phyloP scores from a whole-genome alignment of 352 stramenopile species.

The Phytophthora fragariae region DNA sequence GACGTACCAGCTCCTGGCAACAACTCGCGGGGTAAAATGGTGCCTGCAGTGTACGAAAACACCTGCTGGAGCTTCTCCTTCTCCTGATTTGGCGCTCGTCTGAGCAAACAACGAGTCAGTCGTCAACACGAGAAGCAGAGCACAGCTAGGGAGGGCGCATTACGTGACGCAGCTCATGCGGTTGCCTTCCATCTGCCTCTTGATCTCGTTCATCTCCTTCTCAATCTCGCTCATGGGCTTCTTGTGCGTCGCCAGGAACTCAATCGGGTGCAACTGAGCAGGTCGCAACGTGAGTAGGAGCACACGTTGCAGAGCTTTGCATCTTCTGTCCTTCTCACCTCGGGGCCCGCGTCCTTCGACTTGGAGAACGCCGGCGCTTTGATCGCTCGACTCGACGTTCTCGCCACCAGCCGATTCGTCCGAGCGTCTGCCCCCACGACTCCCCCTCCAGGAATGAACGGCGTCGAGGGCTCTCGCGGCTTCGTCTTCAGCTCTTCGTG shows the following conservation, averaged over 20 bases:
- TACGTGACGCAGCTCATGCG: conserved; percentile 64
- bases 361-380: conserved; percentile 51
- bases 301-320: too few relatives aligned
- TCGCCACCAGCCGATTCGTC: conserved; percentile 55
- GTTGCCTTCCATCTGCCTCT: conserved; percentile 73
- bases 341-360: conserved; percentile 31
- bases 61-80: conserved; percentile 87
- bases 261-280: conserved; percentile 65
- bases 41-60: conserved; percentile 74
- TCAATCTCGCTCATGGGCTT: conserved; percentile 80
- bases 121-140: not conserved
- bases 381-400: conserved; percentile 72
- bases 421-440: conserved; percentile 48
- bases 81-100: conserved; percentile 67
- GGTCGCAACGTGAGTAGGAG: too few relatives aligned
- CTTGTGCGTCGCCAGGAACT: conserved; percentile 53
- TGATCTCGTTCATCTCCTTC: conserved; percentile 80
- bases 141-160: not conserved
- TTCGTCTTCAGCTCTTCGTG: conserved; percentile 63
- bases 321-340: conserved; percentile 30
- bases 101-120: conserved; percentile 4
- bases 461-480: conserved; percentile 38
- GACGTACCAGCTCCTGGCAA: conserved; percentile 69
- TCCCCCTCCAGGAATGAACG: conserved; percentile 77
- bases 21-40: conserved; percentile 74